These are phyloP conservation scores for Coniferiporia weirii DNA, from an alignment of 1,284 basidiomycete species.

Conservation along the genomic window DNA sequence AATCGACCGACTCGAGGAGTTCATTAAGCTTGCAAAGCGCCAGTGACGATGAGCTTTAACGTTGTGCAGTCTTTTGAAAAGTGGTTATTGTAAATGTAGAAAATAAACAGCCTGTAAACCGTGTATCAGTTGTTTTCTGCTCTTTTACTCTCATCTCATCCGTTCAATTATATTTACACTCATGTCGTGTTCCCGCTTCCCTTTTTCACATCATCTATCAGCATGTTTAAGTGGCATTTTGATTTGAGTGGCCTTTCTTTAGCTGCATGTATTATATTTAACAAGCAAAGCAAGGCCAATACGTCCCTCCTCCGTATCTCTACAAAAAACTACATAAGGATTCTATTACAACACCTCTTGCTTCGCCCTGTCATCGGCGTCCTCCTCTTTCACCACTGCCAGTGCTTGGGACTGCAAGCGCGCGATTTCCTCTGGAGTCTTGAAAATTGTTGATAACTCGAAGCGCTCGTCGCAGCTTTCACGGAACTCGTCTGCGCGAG, in stretches of 20 bases:
- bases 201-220: neutral
- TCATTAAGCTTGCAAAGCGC: conserved; percentile 11
- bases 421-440: conserved; percentile 42
- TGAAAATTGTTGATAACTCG: conserved; percentile 61
- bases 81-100: neutral
- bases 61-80: neutral
- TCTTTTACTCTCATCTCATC: neutral
- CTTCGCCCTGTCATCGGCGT: neutral
- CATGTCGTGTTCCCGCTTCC: neutral
- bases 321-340: neutral
- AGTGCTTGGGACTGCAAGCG: conserved; percentile 1
- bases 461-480: conserved; percentile 47
- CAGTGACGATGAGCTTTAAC: neutral
- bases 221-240: neutral
- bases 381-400: neutral
- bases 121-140: too few species aligned
- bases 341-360: neutral
- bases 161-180: neutral
- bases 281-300: neutral
- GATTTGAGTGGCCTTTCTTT: neutral
- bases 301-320: neutral
- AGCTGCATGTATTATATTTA: neutral
- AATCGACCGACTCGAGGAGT: neutral
- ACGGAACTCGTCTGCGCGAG: conserved; percentile 55
- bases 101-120: too few species aligned